Evolutionary conservation across 2,329 filamentous ascomycete species (phyloP), one percentile per base, ranked within the genome.

Genomic region (Xylaria sp.): DNA sequence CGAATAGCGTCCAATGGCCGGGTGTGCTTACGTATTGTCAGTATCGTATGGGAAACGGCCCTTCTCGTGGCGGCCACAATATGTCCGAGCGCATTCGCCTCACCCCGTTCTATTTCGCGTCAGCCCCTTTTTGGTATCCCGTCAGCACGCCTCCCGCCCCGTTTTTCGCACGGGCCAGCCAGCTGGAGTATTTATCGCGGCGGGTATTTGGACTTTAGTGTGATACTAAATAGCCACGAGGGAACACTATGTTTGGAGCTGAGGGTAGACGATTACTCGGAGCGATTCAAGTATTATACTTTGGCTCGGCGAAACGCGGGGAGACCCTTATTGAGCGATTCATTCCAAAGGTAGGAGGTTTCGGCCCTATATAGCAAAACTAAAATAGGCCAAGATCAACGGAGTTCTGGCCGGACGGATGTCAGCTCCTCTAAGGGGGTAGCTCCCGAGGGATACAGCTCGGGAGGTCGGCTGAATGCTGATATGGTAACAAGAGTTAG

Each of bases 61-160:
- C 54, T 60, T 69, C 63, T 67, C 18, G 13, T 54, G 37, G 44
- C 59, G 63, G 67, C 41, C 68, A 68, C 61, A 70, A 56, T 65
- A 63, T 31, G 64, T 25, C 60, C 61, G 57, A 70, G 51, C 44
- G 51, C 61, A 62, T 51, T 52, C 58, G 69, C 65, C 65, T 68
- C 46, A 56, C 13, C 31, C 48, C 15, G 23, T 20, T 44, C 48
- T 31, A 37, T 37, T 55, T n/a, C 28, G 57, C 37, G 63, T 56
- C 54, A 61, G 65, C 65, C 54, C 39, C 65, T 51, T 54, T 46
- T 51, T 20, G 28, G 28, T 6, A 28, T 13, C 41, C 18, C 18
- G 41, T 55, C 20, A 56, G 50, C 41, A 12, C 44, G 28, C 15
- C 54, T 41, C 61, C 60, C 55, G 60, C 50, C 25, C n/a, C 34